These are phyloP conservation scores for Noccaea caerulescens DNA, from an alignment of 345 rosid genomes.

Conservation along the genomic window DNA sequence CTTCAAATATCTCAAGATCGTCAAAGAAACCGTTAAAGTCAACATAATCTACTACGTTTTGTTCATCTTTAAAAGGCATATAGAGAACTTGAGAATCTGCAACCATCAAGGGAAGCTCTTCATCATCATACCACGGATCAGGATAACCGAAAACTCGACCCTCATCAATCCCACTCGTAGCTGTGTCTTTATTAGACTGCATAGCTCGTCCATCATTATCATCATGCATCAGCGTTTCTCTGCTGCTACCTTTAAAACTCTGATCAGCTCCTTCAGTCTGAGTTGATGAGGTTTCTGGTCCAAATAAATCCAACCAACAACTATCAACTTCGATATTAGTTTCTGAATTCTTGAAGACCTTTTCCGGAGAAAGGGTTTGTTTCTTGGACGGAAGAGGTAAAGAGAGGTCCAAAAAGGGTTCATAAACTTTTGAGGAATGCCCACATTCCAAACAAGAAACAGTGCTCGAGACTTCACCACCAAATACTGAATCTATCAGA, in stretches of 20 bases:
- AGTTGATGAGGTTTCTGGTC: conserved; percentile 21
- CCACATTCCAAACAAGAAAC: conserved; percentile 83
- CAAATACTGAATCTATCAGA: conserved; percentile 75
- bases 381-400: conserved; percentile 86
- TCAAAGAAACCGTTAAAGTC: conserved; percentile 58
- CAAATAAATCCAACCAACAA: conserved; percentile 39
- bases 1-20: neutral
- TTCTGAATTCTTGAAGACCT: conserved; percentile 46
- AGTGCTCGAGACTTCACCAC: conserved; percentile 82
- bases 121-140: conserved; percentile 53
- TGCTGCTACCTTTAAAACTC: too few species aligned
- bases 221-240: too few species aligned
- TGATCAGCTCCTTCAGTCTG: too few species aligned
- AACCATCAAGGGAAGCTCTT: conserved; percentile 62
- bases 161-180: conserved; percentile 41
- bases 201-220: neutral
- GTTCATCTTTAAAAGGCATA: conserved; percentile 73
- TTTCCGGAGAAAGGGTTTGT: conserved; percentile 57
- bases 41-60: conserved; percentile 60
- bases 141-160: neutral
- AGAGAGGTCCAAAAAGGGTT: conserved; percentile 92
- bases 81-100: conserved; percentile 66
- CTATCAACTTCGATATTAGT: conserved; percentile 16
- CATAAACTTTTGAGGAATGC: conserved; percentile 80
- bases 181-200: conserved; percentile 42